Evolutionary conservation across 192 early-diverging fungal genomes (phyloP), one percentile per base, ranked within the genome.

Genomic region (Allomyces arbusculus): DNA sequence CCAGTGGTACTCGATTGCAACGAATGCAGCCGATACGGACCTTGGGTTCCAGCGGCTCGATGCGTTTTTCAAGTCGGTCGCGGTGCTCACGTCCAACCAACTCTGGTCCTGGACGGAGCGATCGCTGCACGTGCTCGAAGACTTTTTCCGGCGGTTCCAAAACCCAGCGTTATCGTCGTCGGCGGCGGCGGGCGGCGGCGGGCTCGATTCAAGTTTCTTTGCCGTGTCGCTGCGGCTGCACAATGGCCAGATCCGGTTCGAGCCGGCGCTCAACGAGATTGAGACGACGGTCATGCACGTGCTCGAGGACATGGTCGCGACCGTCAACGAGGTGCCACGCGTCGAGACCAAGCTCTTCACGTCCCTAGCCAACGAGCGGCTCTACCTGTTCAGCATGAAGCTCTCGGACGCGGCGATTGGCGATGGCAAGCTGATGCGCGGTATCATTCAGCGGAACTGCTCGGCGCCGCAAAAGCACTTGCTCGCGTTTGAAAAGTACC

Each of bases 231-330:
- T 58, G 16, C 12, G 20, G 50, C 50, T 58, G 50, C 67, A 67
- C 81, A 10, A 78, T 74, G 63, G 58, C 63, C 23, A 62, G 24
- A 73, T 84, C 65, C 78, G 79, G 64, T 84, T 76, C 63, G 82
- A 84, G 25, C 82, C 82, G 23, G 69, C 76, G 23, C 65, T 82
- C 1, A 64, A 61, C 7, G 82, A 84, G 50, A 79, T 84, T 61
- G 70, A 71, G 8, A 77, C 78, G 62, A 72, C 76, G 14, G 62
- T 82, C 10, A 61, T 80, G 55, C 77, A 82, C 62, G 73, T 75
- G 14, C 67, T 84, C 14, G 68, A 70, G 24, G 79, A 77, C 55
- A 68, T 80, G 50, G 69, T 77, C 23, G 72, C 68, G n/a, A 79
- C 80, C 2, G 66, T 82, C 22, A 77, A 81, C 63, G 70, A 69